These are phyloP conservation scores for Pseudogymnoascus sp. DNA, from an alignment of 2,329 filamentous ascomycete species.

Conservation along the genomic window DNA sequence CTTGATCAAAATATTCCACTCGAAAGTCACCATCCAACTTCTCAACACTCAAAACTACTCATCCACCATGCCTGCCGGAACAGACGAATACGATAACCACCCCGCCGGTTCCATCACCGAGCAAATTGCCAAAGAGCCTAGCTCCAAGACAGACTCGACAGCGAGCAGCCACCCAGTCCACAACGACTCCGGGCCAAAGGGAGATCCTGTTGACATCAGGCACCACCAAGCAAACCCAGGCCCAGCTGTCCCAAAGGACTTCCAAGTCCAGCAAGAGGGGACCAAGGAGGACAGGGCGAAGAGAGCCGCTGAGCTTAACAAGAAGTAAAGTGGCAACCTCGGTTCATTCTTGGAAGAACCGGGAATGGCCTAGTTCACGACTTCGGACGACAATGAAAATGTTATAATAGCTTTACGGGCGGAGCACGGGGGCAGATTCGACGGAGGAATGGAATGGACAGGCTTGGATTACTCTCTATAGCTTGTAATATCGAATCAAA, in stretches of 20 bases:
- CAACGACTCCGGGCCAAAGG: slow-evolving; percentile 32
- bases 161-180: slow-evolving; percentile 31
- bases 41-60: slow-evolving; percentile 1
- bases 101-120: slow-evolving; percentile 26
- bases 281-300: slow-evolving; percentile 61
- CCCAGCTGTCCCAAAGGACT: slow-evolving; percentile 46
- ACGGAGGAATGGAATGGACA: not conserved
- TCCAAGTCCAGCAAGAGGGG: slow-evolving; percentile 48
- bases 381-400: not conserved
- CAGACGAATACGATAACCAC: slow-evolving; percentile 30
- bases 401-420: not conserved
- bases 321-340: slow-evolving; percentile 24
- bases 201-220: slow-evolving; percentile 40
- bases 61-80: slow-evolving; percentile 30
- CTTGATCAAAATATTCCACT: not conserved
- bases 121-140: slow-evolving; percentile 30
- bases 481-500: not conserved
- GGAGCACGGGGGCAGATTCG: not conserved
- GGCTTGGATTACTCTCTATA: not conserved
- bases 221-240: slow-evolving; percentile 49
- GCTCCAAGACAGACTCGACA: slow-evolving; percentile 29
- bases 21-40: not conserved
- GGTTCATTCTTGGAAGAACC: not conserved
- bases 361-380: not conserved
- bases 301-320: slow-evolving; percentile 59